Percentiles rank a stretch among this genome's conserved stretches.
Evolutionary conservation across 2,329 filamentous ascomycete species (phyloP).

Genomic region (Botrytis aclada): DNA sequence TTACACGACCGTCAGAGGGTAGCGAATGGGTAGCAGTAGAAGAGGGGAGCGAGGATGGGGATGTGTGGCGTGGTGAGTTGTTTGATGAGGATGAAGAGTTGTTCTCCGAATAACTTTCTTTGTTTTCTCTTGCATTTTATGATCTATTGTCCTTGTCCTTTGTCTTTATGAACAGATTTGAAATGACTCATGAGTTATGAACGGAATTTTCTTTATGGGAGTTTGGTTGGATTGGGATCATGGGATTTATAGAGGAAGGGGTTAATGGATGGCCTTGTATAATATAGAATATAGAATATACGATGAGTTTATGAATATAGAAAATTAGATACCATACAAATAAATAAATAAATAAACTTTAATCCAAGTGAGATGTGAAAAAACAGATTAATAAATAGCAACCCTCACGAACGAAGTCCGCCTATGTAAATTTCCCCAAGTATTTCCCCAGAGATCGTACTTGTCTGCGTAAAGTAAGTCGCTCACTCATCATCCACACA

Average conservation of each 20-base stretch:
- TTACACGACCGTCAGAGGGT: accelerated
- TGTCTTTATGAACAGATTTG: neutral
- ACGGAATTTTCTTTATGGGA: neutral
- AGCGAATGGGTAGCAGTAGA: neutral
- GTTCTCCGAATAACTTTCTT: neutral
- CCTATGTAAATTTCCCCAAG: too few species aligned
- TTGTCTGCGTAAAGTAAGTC: too few species aligned
- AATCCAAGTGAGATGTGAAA: neutral
- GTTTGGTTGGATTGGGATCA: neutral
- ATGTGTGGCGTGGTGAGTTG: neutral
- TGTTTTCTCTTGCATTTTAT: neutral
- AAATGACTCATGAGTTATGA: neutral
- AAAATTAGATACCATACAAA: neutral
- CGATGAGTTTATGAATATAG: neutral
- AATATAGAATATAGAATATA: neutral
- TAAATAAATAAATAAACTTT: neutral
- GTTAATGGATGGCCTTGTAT: neutral
- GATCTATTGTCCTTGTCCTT: neutral
- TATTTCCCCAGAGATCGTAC: too few species aligned
- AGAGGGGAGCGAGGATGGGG: neutral
- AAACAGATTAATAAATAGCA: neutral
- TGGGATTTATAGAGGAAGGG: neutral
- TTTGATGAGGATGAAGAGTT: neutral
- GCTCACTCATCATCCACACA: accelerated
- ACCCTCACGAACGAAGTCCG: too few species aligned